Conservation (phyloP, 1,284 basidiomycete species). For the Rhodotorula sp. region DNA sequence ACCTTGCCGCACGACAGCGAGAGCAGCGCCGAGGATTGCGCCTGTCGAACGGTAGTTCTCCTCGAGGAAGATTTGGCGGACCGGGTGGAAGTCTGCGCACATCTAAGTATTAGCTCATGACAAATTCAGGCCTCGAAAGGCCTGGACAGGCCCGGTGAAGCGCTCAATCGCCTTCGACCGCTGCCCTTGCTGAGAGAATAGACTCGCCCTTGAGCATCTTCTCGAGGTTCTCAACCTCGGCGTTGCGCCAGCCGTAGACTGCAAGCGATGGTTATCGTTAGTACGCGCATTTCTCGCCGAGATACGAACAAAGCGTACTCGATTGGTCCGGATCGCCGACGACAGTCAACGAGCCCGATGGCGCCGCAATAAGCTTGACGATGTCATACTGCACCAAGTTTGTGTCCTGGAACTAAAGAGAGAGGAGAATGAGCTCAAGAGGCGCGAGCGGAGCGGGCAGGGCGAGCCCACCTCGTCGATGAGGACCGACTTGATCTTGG, state of each 20-base stretch:
- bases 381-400: conserved; percentile 82
- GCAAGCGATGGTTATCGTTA: neutral
- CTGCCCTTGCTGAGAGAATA: no score
- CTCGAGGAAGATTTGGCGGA: conserved; percentile 71
- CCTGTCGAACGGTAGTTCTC: conserved; percentile 85
- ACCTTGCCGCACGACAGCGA: conserved; percentile 82
- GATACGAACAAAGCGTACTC: conserved; percentile 54
- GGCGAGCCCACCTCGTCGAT: conserved; percentile 83
- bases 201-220: conserved; percentile 67
- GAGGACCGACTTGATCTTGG: conserved; percentile 71
- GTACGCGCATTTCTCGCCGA: no score
- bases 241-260: conserved; percentile 87
- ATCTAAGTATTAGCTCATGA: no score
- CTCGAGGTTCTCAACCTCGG: conserved; percentile 74
- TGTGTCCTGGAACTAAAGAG: conserved; percentile 69
- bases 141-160: no score
- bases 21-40: conserved; percentile 69
- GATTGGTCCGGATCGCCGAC: conserved; percentile 94
- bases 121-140: no score
- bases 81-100: conserved; percentile 57
- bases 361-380: conserved; percentile 68
- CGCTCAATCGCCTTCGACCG: no score
- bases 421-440: neutral
- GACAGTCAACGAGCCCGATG: conserved; percentile 65
- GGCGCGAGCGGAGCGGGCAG: neutral